Evolutionary conservation across 169 alveolate genomes (phyloP), one percentile per base, ranked within the genome.

Genomic region (Babesia ovis): DNA sequence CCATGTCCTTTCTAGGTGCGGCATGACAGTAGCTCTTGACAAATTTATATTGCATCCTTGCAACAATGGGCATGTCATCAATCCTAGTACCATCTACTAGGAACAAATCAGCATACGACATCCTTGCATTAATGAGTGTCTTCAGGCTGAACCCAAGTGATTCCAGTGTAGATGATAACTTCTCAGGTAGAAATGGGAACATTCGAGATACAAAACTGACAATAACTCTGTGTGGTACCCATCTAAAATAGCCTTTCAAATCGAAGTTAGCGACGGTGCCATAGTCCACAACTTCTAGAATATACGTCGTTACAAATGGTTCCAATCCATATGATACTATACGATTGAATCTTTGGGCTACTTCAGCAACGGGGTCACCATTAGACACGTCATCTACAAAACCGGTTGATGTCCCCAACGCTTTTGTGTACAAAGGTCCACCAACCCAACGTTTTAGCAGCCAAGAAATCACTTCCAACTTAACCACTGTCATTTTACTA

Each of bases 21-120:
- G 31, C 25, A 32, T 23, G 31, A 54, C 51, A 46, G 51, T 64
- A 3, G 16, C 14, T 32, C 29, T 2, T 23, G 22, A 64, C 22
- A 23, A 64, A 46, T 25, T 48, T 45, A 50, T 64, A 45, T 34
- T 64, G 74, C 50, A 64, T 64, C 74, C 61, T 2, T 12, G 18
- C 18, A 3, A 64, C 8, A 16, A 43, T 20, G 11, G 74, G 61
- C 48, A 64, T 23, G 1, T 4, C 20, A 1, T 31, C 60, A 2
- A 64, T 22, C 34, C 16, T 50, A 2, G 74, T 64, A 20, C 74
- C 74, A 34, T 64, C 74, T 4, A 35, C 29, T 12, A 64, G 27
- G 62, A 64, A 64, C 22, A 48, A 9, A 22, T 64, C 74, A 14
- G 18, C n/a, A 31, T 46, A 64, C 18, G 51, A 18, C 51, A 4